Conservation (phyloP, 306 rosid genomes). For the Vachellia collinsii region DNA sequence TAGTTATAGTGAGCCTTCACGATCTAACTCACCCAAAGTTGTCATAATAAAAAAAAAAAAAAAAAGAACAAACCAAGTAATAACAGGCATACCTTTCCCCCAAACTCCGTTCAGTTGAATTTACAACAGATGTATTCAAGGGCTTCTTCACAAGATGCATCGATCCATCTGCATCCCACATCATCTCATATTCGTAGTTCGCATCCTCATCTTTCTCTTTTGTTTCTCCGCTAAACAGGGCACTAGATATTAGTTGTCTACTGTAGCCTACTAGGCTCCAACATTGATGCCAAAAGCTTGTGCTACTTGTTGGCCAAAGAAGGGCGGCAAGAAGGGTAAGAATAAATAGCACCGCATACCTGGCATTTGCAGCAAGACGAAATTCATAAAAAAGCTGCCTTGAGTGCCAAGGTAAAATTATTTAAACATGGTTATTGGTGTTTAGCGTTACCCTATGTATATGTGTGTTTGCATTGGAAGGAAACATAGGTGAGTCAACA, state of each 20-base stretch:
- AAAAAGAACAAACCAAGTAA: no score
- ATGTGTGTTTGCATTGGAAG: conserved; percentile 73
- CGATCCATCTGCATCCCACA: conserved; percentile 69
- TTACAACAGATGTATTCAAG: conserved; percentile 38
- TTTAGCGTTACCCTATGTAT: conserved; percentile 63
- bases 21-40: no score
- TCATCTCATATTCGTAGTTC: conserved; percentile 60
- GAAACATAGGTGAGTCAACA: conserved; percentile 65
- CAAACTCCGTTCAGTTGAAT: conserved; percentile 48
- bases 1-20: no score
- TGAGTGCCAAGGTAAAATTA: conserved; percentile 17
- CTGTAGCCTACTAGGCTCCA: conserved; percentile 36
- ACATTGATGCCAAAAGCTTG: conserved; percentile 57
- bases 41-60: no score
- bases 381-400: conserved; percentile 10
- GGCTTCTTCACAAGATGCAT: conserved; percentile 82
- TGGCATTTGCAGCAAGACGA: conserved; percentile 37
- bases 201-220: conserved; percentile 63
- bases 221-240: conserved; percentile 8
- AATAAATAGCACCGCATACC: conserved; percentile 64
- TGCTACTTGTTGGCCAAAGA: conserved; percentile 68
- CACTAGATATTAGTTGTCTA: conserved; percentile 47
- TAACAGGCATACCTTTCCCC: conserved; percentile 60
- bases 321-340: conserved; percentile 68
- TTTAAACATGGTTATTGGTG: conserved; percentile 25